Base-by-base conservation (phyloP, 495 filamentous ascomycete species). In the Penicillium steckii region DNA sequence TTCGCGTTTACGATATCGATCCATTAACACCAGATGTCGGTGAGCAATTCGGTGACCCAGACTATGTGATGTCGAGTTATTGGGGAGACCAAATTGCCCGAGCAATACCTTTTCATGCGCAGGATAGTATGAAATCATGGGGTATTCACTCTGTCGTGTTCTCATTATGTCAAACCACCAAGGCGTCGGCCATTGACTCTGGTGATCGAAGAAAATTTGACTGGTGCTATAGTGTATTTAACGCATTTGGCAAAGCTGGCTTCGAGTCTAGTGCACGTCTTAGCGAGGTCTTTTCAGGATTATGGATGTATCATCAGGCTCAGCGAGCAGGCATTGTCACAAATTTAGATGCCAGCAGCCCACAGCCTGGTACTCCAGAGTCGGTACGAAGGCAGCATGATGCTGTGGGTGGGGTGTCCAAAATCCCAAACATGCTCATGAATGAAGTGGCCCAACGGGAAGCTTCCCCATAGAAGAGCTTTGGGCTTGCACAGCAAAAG, bases 211-310 rank as follows among this genome's bases (percentile, higher is more conserved):
- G 46, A 12, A 46, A 52, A 3, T 52, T 46, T 4, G n/a, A 13
- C 9, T 52, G 41, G 50, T 52, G 42, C 24, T 32, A 52, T 9
- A 46, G 25, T 2, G 42, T 45, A 10, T 52, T 52, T 7, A 41
- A n/a, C 10, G 27, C 44, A n/a, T 33, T 30, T 8, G 29, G 38
- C 21, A 8, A 41, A 21, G 38, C 38, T 3, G 38, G 38, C 17
- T 41, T 41, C 13, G 38, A 41, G 23, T 41, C 38, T 22, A 8
- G 38, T 9, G 18, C 18, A 4, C 38, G 19, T 8, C 38, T 41
- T 22, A 10, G 38, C 3, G 19, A 41, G 12, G 38, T 41, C 2
- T 23, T 41, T n/a, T 12, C 21, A 9, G 38, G 38, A 23, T 23
- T 41, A 13, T 41, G 38, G 38, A 41, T 41, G 38, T 22, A 22